phyloP scores from a whole-genome alignment of 345 rosid genomes.

The Orychophragmus violaceus region DNA sequence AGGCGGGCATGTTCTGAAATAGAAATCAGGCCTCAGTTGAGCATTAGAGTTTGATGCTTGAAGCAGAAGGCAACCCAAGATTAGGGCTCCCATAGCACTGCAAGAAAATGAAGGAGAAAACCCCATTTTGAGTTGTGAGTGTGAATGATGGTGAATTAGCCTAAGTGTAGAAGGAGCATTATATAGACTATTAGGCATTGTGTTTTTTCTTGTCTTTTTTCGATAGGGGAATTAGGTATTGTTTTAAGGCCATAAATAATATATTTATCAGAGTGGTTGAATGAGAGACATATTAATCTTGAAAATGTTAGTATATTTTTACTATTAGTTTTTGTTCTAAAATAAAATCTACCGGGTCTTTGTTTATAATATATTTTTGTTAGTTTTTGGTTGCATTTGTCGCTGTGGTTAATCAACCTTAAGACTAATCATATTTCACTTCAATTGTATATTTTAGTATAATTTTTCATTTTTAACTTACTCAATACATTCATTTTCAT shows the following conservation, averaged over 20 bases:
- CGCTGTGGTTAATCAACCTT: background rate
- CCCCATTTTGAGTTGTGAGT: slow-evolving; percentile 7
- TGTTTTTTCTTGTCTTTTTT: background rate
- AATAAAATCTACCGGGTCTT: background rate
- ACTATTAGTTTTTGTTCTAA: background rate
- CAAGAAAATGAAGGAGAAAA: slow-evolving; percentile 11
- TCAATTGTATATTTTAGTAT: background rate
- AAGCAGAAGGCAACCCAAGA: slow-evolving; percentile 25
- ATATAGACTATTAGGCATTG: slow-evolving; percentile 16
- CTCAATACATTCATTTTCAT: background rate
- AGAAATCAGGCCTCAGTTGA: slow-evolving; percentile 23
- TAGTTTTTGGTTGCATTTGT: background rate
- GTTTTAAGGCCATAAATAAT: background rate
- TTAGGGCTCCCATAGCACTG: slow-evolving; percentile 20
- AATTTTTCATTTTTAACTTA: background rate
- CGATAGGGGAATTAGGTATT: background rate
- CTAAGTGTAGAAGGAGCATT: background rate
- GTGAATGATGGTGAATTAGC: slow-evolving; percentile 4
- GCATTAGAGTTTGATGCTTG: slow-evolving; percentile 25
- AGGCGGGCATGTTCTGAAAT: background rate
- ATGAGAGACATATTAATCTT: background rate
- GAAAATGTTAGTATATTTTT: no score
- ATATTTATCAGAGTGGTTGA: slow-evolving; percentile 9
- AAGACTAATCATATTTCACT: background rate
- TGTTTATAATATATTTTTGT: background rate